phyloP scores from a whole-genome alignment of 305 asterid species.

The Rubia occidens region DNA sequence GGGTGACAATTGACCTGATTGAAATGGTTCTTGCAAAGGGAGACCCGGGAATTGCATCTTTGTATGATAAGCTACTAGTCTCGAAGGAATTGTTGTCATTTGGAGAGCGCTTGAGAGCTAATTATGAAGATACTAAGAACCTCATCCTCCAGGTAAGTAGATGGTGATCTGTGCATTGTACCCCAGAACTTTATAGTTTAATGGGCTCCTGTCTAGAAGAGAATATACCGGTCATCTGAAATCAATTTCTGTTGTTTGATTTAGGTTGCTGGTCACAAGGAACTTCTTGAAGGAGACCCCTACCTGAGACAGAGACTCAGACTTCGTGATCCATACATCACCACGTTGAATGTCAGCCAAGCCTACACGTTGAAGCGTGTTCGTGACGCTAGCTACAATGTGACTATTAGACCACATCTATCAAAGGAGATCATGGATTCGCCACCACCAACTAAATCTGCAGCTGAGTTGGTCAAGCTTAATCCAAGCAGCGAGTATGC shows the following conservation, averaged over 20 bases:
- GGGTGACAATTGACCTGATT: slow-evolving; percentile 84
- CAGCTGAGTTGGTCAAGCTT: slow-evolving; percentile 42
- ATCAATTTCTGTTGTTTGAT: background rate
- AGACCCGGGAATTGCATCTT: slow-evolving; percentile 69
- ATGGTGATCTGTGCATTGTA: background rate
- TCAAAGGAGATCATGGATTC: slow-evolving; percentile 24
- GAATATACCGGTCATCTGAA: background rate
- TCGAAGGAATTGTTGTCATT: slow-evolving; percentile 54
- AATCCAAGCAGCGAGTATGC: slow-evolving; percentile 51
- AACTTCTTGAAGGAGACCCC: slow-evolving; percentile 65
- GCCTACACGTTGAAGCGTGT: slow-evolving; percentile 73
- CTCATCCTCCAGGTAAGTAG: slow-evolving; percentile 59
- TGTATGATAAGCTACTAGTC: slow-evolving; percentile 75
- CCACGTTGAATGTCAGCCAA: slow-evolving; percentile 73
- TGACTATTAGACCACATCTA: slow-evolving; percentile 61
- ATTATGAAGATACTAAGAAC: slow-evolving; percentile 54
- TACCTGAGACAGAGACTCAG: slow-evolving; percentile 77
- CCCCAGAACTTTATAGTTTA: background rate
- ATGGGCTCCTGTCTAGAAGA: background rate
- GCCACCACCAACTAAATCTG: slow-evolving; percentile 27
- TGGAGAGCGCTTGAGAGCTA: slow-evolving; percentile 55
- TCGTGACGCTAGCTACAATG: slow-evolving; percentile 75
- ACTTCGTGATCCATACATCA: slow-evolving; percentile 80
- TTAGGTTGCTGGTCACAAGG: slow-evolving; percentile 44
- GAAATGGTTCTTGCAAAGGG: slow-evolving; percentile 96